phyloP scores from a whole-genome alignment of 768 basidiomycete species.

The Termitomyces sp. region DNA sequence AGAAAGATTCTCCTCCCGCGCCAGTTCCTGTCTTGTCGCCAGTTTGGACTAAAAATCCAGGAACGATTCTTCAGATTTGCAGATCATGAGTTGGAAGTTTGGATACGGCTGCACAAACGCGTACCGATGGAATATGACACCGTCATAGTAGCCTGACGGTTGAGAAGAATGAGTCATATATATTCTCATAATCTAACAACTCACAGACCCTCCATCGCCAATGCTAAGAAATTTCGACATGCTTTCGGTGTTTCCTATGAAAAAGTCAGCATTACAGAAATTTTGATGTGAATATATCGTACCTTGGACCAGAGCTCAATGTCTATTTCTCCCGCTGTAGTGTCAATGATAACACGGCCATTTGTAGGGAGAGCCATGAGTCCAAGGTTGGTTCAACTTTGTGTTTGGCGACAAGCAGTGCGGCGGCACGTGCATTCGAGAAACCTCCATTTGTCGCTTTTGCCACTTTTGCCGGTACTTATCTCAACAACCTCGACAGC shows the following conservation, averaged over 20 bases:
- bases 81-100: background rate
- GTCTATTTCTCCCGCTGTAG: constrained; percentile 84
- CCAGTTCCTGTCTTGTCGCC: constrained; percentile 93
- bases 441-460: background rate
- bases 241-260: constrained; percentile 88
- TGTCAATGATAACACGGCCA: constrained; percentile 84
- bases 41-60: constrained; percentile 91
- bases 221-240: constrained; percentile 85
- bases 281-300: constrained; percentile 7
- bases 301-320: constrained; percentile 94
- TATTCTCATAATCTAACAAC: constrained; percentile 8
- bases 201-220: constrained; percentile 84
- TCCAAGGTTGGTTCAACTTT: too few species aligned
- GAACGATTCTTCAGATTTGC: constrained; percentile 54
- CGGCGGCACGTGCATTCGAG: background rate
- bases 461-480: background rate
- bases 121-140: constrained; percentile 90
- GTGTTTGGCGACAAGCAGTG: too few species aligned
- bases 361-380: constrained; percentile 85
- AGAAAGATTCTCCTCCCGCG: constrained; percentile 90
- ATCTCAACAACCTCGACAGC: background rate
- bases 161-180: background rate
- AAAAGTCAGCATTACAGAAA: background rate
- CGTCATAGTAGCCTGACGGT: constrained; percentile 86
- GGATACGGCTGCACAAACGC: constrained; percentile 1